Conservation (phyloP, 495 filamentous ascomycete species). For the Penicillium coffeae region DNA sequence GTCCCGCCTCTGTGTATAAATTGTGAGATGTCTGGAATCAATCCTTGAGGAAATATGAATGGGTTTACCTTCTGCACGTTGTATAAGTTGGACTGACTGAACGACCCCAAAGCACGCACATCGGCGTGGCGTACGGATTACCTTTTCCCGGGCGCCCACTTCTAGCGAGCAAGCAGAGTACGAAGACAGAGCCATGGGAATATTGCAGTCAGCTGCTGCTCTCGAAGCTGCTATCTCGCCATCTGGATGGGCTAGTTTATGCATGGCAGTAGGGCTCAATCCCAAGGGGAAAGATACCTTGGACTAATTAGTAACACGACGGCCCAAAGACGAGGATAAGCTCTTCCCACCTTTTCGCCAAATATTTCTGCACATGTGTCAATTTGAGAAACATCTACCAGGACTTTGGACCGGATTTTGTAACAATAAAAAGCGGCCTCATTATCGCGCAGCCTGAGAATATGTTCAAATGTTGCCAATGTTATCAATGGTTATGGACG, state of each 20-base stretch:
- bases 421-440: background rate
- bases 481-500: too few relatives aligned
- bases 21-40: background rate
- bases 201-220: background rate
- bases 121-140: background rate
- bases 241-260: background rate
- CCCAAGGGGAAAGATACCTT: background rate
- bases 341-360: too few relatives aligned
- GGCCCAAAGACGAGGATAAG: too few relatives aligned
- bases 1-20: background rate
- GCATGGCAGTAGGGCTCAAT: background rate
- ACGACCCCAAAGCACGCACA: background rate
- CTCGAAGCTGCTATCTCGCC: background rate
- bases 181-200: background rate
- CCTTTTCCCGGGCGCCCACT: background rate
- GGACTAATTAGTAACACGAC: too few relatives aligned
- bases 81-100: background rate
- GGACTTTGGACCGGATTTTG: background rate
- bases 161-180: background rate
- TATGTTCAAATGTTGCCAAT: too few relatives aligned
- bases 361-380: background rate
- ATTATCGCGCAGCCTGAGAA: background rate
- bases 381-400: background rate
- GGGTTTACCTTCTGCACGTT: background rate
- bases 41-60: background rate